A percentile compares a stretch with the other conserved stretches of the same genome.
These are phyloP conservation scores for Neurospora terricola DNA, from an alignment of 495 filamentous ascomycete species.

Conservation along the genomic window DNA sequence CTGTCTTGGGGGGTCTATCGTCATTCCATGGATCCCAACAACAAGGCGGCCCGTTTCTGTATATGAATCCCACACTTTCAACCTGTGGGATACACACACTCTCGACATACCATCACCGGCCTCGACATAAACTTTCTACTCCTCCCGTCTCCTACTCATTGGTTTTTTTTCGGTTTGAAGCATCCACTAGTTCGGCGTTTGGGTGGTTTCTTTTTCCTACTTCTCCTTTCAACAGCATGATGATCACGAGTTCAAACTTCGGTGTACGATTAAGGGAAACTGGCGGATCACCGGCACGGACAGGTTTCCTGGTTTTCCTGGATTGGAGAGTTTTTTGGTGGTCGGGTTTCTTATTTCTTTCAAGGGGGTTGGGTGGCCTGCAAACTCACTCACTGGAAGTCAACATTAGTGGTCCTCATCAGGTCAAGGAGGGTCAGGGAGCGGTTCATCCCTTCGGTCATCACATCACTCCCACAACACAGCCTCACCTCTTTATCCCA, in stretches of 20 bases:
- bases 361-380: background rate
- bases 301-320: background rate
- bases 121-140: background rate
- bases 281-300: background rate
- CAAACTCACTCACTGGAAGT: background rate
- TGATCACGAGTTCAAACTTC: background rate
- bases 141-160: background rate
- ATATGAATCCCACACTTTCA: background rate
- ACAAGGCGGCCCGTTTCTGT: background rate
- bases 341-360: background rate
- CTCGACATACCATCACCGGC: background rate
- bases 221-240: background rate
- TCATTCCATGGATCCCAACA: background rate
- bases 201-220: background rate
- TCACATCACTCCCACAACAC: background rate
- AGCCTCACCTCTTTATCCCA: background rate
- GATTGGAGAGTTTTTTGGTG: background rate
- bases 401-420: background rate
- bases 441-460: background rate
- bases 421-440: background rate
- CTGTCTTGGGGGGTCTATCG: background rate
- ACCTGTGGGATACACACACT: background rate
- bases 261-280: background rate
- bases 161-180: background rate
- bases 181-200: background rate